phyloP scores from a whole-genome alignment of 2,329 filamentous ascomycete genomes.

The Phyllosticta citriasiana region DNA sequence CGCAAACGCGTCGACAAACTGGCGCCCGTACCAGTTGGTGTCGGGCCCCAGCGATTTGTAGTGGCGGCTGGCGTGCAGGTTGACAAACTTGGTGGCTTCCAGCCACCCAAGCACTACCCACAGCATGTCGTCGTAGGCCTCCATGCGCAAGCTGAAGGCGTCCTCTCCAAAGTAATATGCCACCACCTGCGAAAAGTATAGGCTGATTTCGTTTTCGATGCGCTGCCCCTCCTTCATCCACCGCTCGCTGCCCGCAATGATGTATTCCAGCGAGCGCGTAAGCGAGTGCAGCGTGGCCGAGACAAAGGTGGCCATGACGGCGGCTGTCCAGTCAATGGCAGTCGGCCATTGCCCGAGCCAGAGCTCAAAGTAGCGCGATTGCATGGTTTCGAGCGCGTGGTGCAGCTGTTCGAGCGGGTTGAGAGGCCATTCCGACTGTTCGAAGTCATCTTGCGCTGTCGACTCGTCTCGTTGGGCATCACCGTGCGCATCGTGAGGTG shows the following conservation, averaged over 20 bases:
- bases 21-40: slow-evolving; percentile 59
- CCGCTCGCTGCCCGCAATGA: slow-evolving; percentile 25
- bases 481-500: not conserved
- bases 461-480: not conserved
- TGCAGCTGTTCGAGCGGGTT: slow-evolving; percentile 26
- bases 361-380: slow-evolving; percentile 64
- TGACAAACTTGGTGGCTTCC: slow-evolving; percentile 67
- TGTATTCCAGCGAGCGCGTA: slow-evolving; percentile 47
- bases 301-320: slow-evolving; percentile 71
- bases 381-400: slow-evolving; percentile 62
- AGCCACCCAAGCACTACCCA: slow-evolving; percentile 94
- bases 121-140: slow-evolving; percentile 89
- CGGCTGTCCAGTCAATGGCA: slow-evolving; percentile 88
- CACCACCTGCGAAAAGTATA: slow-evolving; percentile 66
- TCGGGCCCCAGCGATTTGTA: slow-evolving; percentile 31
- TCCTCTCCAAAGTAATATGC: slow-evolving; percentile 84
- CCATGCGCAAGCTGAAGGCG: slow-evolving; percentile 58
- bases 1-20: slow-evolving; percentile 68
- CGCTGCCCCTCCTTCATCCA: slow-evolving; percentile 30
- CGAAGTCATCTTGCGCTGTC: not conserved
- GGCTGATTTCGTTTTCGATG: slow-evolving; percentile 70
- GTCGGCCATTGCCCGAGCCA: slow-evolving; percentile 75
- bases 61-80: slow-evolving; percentile 55
- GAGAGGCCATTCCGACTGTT: slow-evolving; percentile 2
- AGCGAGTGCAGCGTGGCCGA: slow-evolving; percentile 64